Evolutionary conservation across 2,329 filamentous ascomycete species (phyloP), one percentile per base, ranked within the genome.

Genomic region (Nemania serpens): DNA sequence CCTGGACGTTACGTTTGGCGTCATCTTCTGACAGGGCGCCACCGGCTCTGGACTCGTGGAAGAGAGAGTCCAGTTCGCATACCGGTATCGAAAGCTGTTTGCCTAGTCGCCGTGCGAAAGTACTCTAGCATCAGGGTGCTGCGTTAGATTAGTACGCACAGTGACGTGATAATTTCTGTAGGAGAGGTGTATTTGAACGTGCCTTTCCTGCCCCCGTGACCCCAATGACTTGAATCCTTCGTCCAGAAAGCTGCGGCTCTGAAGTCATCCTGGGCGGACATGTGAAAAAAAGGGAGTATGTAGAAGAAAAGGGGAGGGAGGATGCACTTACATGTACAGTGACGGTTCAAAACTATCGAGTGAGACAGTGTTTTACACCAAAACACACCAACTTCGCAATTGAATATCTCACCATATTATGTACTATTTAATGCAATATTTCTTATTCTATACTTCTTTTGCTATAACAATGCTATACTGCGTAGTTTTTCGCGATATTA

Each of bases 241-340:
- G 51, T 54, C 51, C 41, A 46, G 51, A 54, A 54, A 54, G 41
- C 51, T 37, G 41, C 15, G 42, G 51, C 29, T 54, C 41, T 17
- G 51, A 54, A 46, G 51, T 46, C 51, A 46, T 54, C 42, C 33
- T 54, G 15, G 51, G 51, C 41, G 18, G 13, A 29, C 2, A 46
- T 37, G 12, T 46, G 34, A 36, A 36, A 36, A 12, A 36, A 12
- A 36, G 34, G 34, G 34, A 33, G n/a, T n/a, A n/a, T n/a, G n/a
- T n/a, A n/a, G n/a, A n/a, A n/a, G n/a, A n/a, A n/a, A n/a, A n/a
- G n/a, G n/a, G n/a, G n/a, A n/a, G n/a, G n/a, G n/a, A n/a, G n/a
- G n/a, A n/a, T n/a, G n/a, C n/a, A n/a, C n/a, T n/a, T n/a, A n/a
- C n/a, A n/a, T n/a, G n/a, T n/a, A n/a, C n/a, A n/a, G n/a, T n/a